Evolutionary conservation across 1,139 yeast species (phyloP), one percentile per base, ranked within the genome.

Genomic region (Pichia kudriavzevii): DNA sequence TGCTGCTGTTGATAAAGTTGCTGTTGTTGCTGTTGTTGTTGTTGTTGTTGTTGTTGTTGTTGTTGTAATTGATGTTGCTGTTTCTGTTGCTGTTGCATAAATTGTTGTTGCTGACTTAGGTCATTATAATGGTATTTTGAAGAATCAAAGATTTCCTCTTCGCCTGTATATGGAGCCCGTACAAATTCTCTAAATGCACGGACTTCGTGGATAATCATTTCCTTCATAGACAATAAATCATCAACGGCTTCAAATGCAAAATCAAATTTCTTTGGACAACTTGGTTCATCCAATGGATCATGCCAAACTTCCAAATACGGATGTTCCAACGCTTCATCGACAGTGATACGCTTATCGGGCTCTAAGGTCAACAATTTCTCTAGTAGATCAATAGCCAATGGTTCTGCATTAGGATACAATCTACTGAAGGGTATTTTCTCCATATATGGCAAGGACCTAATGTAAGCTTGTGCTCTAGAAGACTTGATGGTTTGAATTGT

Each of bases 251-350:
- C 98, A 57, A 91, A 91, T 6, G 84, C 67, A 55, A 91, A 91
- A 55, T 91, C 95, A 58, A 91, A 88, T 50, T 81, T 80, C 4
- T 73, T 65, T 35, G 78, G 77, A 57, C 96, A 87, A 29, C 69
- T 78, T 4, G 95, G 95, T 58, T 91, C 98, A 55, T 91, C 98
- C 21, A 76, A 73, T 3, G 96, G 95, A 53, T 91, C 98, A 56
- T 88, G 97, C 98, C 98, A 91, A 23, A 91, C 80, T 36, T 79
- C 67, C 39, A 91, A 66, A 54, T 91, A 91, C 7, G 95, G 94
- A 59, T 91, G 98, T 43, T 75, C 73, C 41, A 91, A 67, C 0
- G 97, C 97, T 36, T 84, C 81, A 38, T 82, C 87, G 2, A 88
- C 97, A 0, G 93, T 75, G 33, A 91, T 85, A 58, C 98, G 70